phyloP scores from a whole-genome alignment of 352 stramenopile species.

The Nothophytophthora sp. region DNA sequence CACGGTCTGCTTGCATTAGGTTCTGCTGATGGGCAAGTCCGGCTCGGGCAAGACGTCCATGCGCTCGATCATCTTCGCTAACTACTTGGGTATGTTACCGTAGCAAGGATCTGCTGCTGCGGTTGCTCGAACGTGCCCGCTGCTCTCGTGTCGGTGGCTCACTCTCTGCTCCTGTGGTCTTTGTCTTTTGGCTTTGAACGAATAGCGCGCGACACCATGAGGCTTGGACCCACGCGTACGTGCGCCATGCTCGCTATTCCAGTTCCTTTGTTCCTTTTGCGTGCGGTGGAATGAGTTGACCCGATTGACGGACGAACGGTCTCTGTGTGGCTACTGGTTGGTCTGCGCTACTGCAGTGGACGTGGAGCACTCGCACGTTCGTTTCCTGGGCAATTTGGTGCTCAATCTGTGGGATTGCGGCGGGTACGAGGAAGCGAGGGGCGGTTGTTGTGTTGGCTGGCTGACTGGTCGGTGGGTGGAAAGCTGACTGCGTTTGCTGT shows the following conservation, averaged over 20 bases:
- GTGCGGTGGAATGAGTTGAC: too few species aligned
- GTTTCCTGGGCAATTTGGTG: slow-evolving; percentile 98
- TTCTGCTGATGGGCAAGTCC: slow-evolving; percentile 96
- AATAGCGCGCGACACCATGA: slow-evolving; percentile 96
- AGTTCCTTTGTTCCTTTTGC: too few species aligned
- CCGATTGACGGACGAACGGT: slow-evolving; percentile 1
- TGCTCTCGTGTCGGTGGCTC: neutral
- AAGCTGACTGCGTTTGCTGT: slow-evolving; percentile 2
- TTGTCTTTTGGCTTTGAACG: neutral
- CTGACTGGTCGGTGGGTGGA: neutral
- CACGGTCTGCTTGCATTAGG: slow-evolving; percentile 39
- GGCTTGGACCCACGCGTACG: slow-evolving; percentile 93
- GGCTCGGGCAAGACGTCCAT: slow-evolving; percentile 99
- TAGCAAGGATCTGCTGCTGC: neutral
- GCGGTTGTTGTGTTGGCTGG: neutral
- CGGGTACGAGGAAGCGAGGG: slow-evolving; percentile 49
- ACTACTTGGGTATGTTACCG: slow-evolving; percentile 91
- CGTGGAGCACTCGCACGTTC: slow-evolving; percentile 92
- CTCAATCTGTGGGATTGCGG: slow-evolving; percentile 99
- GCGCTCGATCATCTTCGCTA: slow-evolving; percentile 99
- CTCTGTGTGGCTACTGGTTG: slow-evolving; percentile 9
- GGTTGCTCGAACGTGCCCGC: neutral
- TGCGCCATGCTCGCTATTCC: too few species aligned
- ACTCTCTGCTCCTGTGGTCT: neutral
- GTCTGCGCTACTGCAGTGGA: slow-evolving; percentile 60